Evolutionary conservation across 1,284 basidiomycete genomes (phyloP).

Genomic region (Cutaneotrichosporon cutaneum): DNA sequence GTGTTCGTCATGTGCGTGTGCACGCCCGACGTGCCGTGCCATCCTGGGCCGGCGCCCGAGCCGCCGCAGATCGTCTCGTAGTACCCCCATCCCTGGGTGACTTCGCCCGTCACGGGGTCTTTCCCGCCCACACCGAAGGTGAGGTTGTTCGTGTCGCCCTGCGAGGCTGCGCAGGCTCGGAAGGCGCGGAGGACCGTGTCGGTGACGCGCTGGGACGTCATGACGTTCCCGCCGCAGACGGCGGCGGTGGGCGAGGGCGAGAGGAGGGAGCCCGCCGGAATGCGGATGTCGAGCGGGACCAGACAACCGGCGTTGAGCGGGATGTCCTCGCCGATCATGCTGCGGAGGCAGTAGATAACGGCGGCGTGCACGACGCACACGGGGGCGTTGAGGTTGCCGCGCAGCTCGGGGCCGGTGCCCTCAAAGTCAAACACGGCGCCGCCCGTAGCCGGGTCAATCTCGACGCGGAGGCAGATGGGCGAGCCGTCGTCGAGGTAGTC

Average conservation of each 20-base stretch:
- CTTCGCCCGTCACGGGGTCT: slow-evolving; percentile 13
- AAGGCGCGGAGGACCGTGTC: slow-evolving; percentile 94
- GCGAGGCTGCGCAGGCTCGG: slow-evolving; percentile 85
- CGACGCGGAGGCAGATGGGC: slow-evolving; percentile 75
- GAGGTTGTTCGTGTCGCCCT: slow-evolving; percentile 70
- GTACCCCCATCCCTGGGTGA: slow-evolving; percentile 15
- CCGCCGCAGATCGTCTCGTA: slow-evolving; percentile 69
- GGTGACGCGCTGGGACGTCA: slow-evolving; percentile 86
- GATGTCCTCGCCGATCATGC: slow-evolving; percentile 62
- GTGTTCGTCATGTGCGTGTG: slow-evolving; percentile 75
- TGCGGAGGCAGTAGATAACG: slow-evolving; percentile 72
- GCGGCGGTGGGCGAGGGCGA: slow-evolving; percentile 82
- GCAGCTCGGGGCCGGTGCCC: slow-evolving; percentile 84
- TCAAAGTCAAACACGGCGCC: slow-evolving; percentile 83
- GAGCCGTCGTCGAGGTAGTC: slow-evolving; percentile 72
- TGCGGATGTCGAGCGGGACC: slow-evolving; percentile 62
- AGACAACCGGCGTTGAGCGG: slow-evolving; percentile 92
- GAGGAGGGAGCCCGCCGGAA: slow-evolving; percentile 76
- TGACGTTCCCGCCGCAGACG: slow-evolving; percentile 72
- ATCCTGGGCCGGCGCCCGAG: slow-evolving; percentile 82
- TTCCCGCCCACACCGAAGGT: slow-evolving; percentile 17
- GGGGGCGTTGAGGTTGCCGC: slow-evolving; percentile 86
- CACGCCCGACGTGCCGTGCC: slow-evolving; percentile 78
- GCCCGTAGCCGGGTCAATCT: slow-evolving; percentile 73
- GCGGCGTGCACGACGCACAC: slow-evolving; percentile 87